A percentile compares a stretch with the other conserved stretches of the same genome.
Evolutionary conservation across 2,329 filamentous ascomycete genomes (phyloP).

Genomic region (Penicillium sp.): DNA sequence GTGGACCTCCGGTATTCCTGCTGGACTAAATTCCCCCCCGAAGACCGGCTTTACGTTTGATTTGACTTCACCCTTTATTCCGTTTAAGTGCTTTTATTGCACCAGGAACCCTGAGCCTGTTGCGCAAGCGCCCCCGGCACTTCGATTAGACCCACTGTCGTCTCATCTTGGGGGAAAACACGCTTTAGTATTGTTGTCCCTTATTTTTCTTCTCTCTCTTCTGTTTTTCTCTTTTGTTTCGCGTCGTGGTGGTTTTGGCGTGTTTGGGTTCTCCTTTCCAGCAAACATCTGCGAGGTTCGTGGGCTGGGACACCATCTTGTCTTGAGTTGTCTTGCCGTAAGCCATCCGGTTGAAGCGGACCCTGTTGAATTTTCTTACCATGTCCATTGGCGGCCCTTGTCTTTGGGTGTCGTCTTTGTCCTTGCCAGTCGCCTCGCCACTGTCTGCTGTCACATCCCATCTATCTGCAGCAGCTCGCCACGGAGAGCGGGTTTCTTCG

Average conservation of each 20-base stretch:
- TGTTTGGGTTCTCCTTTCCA: neutral
- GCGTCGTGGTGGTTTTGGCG: constrained; percentile 9
- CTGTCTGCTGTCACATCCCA: constrained; percentile 32
- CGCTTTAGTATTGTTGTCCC: constrained; percentile 15
- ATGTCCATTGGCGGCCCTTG: constrained; percentile 42
- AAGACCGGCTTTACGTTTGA: constrained; percentile 5
- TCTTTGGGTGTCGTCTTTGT: constrained; percentile 37
- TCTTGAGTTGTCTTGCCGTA: neutral
- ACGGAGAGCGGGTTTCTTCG: constrained; percentile 26
- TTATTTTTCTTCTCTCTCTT: constrained; percentile 1
- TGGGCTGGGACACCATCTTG: neutral
- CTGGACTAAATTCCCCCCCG: neutral
- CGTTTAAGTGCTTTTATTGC: constrained; percentile 27
- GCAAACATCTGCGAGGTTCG: neutral
- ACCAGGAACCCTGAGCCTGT: constrained; percentile 27
- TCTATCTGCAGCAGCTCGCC: constrained; percentile 29
- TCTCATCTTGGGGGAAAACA: constrained; percentile 24
- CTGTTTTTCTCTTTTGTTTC: constrained; percentile 3
- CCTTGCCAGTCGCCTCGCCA: constrained; percentile 33
- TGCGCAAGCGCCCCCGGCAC: constrained; percentile 30
- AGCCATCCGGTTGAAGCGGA: constrained; percentile 4
- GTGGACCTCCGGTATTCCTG: neutral
- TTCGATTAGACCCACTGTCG: constrained; percentile 32
- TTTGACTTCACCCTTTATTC: constrained; percentile 24
- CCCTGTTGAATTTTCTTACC: constrained; percentile 22